Evolutionary conservation across 1,284 basidiomycete genomes (phyloP), one percentile per base, ranked within the genome.

Genomic region (Marasmius oreades): DNA sequence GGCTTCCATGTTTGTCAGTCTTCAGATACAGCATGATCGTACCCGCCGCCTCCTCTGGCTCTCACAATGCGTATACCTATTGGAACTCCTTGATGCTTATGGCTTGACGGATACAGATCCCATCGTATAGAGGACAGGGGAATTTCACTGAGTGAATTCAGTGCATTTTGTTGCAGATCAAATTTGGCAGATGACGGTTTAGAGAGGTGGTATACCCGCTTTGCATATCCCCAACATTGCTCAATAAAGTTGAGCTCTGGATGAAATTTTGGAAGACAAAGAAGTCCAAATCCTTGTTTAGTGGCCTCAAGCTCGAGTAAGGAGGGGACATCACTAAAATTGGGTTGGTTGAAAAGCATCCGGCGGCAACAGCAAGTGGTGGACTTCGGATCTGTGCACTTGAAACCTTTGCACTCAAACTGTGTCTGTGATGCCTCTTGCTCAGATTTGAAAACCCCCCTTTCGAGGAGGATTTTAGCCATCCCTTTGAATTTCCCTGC

Each of bases 401-500:
- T 44, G 22, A n/a, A n/a, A 7, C 8, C 18, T 7, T 44, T 23
- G 42, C 42, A n/a, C 31, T 54, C 20, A 54, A 54, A 42, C 39
- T 52, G n/a, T n/a, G n/a, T n/a, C n/a, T n/a, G n/a, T n/a, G n/a
- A n/a, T n/a, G n/a, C n/a, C n/a, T n/a, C 31, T 6, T 12, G 10
- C 45, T 45, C 31, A 18, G 22, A 18, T 14, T 56, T 55, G 8
- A 60, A 16, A 56, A 60, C 54, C 3, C 69, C 65, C 10, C 62
- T 48, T 51, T 69, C 65, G 10, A 55, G 5, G 4, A 71, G 58
- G 44, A 70, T 62, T 5, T 31, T 11, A 5, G 45, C 61, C 63
- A 71, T 71, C 0, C 70, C 69, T 53, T 72, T 72, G 62, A 72
- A 71, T 5, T 65, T 62, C 20, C 57, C 34, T 36, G 34, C 34